These are phyloP conservation scores for Stephania cephalantha DNA, from an alignment of 164 flowering plant genomes.

Conservation along the genomic window DNA sequence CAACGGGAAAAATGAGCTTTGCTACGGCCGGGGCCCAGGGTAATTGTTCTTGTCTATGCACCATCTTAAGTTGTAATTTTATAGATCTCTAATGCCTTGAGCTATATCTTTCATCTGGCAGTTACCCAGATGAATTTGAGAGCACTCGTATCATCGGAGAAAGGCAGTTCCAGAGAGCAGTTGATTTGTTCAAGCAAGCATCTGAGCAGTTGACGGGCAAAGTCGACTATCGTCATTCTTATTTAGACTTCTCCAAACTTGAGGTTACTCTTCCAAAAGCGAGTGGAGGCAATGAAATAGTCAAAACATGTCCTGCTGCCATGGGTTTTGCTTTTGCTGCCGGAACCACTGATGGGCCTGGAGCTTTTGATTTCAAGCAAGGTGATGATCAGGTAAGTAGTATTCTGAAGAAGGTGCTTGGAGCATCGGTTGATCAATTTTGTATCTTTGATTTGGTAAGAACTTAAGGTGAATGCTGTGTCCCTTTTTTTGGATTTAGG, in stretches of 20 bases:
- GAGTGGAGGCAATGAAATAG: slow-evolving; percentile 51
- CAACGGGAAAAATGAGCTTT: slow-evolving; percentile 87
- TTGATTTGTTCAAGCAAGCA: slow-evolving; percentile 68
- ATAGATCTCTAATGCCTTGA: background rate
- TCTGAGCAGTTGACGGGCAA: slow-evolving; percentile 75
- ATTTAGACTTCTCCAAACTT: slow-evolving; percentile 76
- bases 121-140: slow-evolving; percentile 96
- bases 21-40: slow-evolving; percentile 99
- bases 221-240: slow-evolving; percentile 71
- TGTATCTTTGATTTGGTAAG: background rate
- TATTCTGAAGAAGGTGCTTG: background rate
- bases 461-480: background rate
- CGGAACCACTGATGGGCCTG: slow-evolving; percentile 99
- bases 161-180: slow-evolving; percentile 79
- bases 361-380: slow-evolving; percentile 97
- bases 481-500: slow-evolving; percentile 39
- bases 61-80: background rate
- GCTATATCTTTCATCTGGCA: slow-evolving; percentile 23
- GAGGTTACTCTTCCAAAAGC: slow-evolving; percentile 57
- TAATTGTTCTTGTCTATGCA: slow-evolving; percentile 20
- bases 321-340: slow-evolving; percentile 99
- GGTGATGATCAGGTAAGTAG: slow-evolving; percentile 71
- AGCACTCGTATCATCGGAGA: slow-evolving; percentile 93
- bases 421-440: background rate
- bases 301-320: slow-evolving; percentile 94